phyloP scores from a whole-genome alignment of 164 flowering plant species.

The Umbellularia californica region DNA sequence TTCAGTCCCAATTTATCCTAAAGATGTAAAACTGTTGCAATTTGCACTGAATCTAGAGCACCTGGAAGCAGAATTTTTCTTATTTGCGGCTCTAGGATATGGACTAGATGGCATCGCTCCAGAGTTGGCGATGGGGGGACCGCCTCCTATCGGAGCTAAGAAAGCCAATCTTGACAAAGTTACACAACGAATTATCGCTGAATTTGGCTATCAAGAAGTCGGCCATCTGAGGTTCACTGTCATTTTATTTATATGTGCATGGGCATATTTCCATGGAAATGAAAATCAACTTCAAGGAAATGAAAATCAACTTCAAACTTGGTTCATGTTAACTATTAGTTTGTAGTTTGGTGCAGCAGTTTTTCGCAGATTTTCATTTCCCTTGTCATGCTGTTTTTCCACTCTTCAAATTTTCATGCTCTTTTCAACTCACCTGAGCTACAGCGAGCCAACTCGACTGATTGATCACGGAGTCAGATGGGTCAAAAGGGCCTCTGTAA shows the following conservation, averaged over 20 bases:
- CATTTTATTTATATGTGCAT: not conserved
- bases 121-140: conserved; percentile 32
- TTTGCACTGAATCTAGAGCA: conserved; percentile 43
- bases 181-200: conserved; percentile 21
- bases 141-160: conserved; percentile 39
- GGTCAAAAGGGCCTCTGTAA: not conserved
- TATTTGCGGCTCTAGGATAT: conserved; percentile 35
- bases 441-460: not conserved
- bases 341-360: not conserved
- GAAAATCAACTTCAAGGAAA: not conserved
- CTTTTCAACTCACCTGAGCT: conserved; percentile 28
- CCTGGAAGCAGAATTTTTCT: conserved; percentile 44
- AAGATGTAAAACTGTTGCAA: conserved; percentile 29
- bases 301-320: not conserved
- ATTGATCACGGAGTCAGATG: conserved; percentile 24
- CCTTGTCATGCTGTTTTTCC: not conserved
- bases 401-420: not conserved
- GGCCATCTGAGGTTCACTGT: conserved; percentile 45
- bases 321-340: too few relatives aligned
- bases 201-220: conserved; percentile 46
- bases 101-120: conserved; percentile 47
- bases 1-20: not conserved
- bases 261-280: not conserved
- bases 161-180: conserved; percentile 40
- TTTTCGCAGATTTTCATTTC: not conserved